phyloP scores from a whole-genome alignment of 139 green algal genomes.

The Micractinium sp. region DNA sequence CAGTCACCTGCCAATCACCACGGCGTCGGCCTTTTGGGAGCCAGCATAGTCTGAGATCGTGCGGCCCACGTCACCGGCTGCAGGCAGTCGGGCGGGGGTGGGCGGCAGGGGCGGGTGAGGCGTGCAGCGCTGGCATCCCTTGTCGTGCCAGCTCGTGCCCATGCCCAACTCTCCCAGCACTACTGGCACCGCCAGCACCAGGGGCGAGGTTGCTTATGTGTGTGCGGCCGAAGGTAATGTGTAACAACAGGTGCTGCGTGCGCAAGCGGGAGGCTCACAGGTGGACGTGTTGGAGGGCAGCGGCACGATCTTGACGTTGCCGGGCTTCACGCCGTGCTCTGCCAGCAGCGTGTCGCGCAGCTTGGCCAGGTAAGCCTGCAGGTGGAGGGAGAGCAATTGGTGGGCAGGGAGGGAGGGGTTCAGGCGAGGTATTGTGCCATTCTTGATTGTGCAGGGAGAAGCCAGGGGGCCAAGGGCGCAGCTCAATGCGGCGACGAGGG shows the following conservation, averaged over 20 bases:
- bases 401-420: not conserved
- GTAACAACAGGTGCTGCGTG: no score
- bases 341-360: conserved; percentile 15
- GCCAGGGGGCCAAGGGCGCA: no score
- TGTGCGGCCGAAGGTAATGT: no score
- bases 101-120: not conserved
- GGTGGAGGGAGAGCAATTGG: no score
- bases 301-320: not conserved
- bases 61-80: conserved; percentile 14
- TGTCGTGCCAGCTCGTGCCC: no score
- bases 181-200: no score
- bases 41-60: conserved; percentile 13
- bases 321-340: not conserved
- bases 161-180: no score
- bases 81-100: not conserved
- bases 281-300: conserved; percentile 18
- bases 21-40: not conserved
- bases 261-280: not conserved
- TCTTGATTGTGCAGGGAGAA: not conserved
- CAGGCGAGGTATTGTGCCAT: no score
- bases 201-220: no score
- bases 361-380: not conserved
- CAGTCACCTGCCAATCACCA: conserved; percentile 1
- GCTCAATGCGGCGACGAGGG: no score
- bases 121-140: not conserved